Percentiles rank a stretch among this genome's conserved stretches.
Conservation (phyloP, 2,329 filamentous ascomycete genomes). For the Aspergillus novoparasiticus region DNA sequence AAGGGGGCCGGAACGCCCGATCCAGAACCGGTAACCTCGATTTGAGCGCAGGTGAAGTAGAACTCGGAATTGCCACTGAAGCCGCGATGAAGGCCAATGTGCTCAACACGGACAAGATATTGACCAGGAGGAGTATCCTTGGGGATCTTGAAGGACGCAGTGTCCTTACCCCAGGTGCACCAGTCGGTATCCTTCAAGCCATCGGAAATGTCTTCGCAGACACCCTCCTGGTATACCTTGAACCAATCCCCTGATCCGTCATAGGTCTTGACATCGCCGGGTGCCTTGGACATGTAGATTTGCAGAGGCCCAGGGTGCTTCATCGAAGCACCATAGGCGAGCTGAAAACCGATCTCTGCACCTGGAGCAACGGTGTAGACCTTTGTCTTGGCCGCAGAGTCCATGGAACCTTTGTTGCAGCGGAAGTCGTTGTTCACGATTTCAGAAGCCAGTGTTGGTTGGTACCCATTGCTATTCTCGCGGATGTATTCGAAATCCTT, state of each 20-base stretch:
- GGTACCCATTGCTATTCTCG: constrained; percentile 20
- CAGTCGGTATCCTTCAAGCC: constrained; percentile 13
- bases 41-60: constrained; percentile 49
- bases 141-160: constrained; percentile 25
- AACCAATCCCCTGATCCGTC: constrained; percentile 28
- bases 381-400: constrained; percentile 17
- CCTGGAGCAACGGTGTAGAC: constrained; percentile 20
- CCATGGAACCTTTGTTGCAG: constrained; percentile 20
- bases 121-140: constrained; percentile 49
- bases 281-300: constrained; percentile 29
- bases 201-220: constrained; percentile 3
- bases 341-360: constrained; percentile 20
- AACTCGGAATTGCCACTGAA: constrained; percentile 49
- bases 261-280: constrained; percentile 18
- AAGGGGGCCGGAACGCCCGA: constrained; percentile 19
- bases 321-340: constrained; percentile 22
- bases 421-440: constrained; percentile 21
- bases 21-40: constrained; percentile 49
- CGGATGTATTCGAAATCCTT: constrained; percentile 23
- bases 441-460: constrained; percentile 14
- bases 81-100: constrained; percentile 52
- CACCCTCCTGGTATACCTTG: constrained; percentile 22
- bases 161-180: constrained; percentile 16
- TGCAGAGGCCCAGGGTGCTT: constrained; percentile 27
- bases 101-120: constrained; percentile 53